These are phyloP conservation scores for Aquilaria agallochum DNA, from an alignment of 441 rosid species.

Conservation along the genomic window DNA sequence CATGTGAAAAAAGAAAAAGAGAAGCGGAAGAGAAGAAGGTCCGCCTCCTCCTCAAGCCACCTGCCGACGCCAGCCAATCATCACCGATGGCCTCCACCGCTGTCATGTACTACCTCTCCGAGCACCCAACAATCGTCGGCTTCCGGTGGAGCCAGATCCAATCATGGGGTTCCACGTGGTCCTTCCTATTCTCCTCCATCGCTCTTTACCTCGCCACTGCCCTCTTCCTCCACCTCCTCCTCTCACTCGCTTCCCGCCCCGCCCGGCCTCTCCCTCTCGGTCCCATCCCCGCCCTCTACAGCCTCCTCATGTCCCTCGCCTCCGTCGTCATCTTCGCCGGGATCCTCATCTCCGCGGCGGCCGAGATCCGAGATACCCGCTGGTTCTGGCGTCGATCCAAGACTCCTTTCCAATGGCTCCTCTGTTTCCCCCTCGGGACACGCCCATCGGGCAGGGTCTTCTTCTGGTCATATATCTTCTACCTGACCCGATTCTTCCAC, in stretches of 20 bases:
- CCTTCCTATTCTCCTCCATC: constrained; percentile 61
- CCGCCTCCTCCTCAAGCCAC: not conserved
- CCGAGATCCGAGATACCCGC: constrained; percentile 73
- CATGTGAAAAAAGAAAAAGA: not conserved
- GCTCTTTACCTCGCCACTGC: constrained; percentile 45
- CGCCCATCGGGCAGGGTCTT: constrained; percentile 92
- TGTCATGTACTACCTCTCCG: constrained; percentile 52
- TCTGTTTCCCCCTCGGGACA: constrained; percentile 85
- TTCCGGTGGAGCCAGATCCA: constrained; percentile 88
- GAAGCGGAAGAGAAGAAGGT: too few relatives aligned
- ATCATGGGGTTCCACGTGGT: constrained; percentile 90
- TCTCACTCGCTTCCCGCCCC: constrained; percentile 38
- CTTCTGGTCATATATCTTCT: constrained; percentile 89
- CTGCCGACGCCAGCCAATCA: not conserved
- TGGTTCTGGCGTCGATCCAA: constrained; percentile 77
- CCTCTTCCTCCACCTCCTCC: constrained; percentile 36
- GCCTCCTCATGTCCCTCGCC: constrained; percentile 60
- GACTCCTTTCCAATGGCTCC: constrained; percentile 84
- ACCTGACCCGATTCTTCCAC: constrained; percentile 76
- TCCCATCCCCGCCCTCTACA: constrained; percentile 65
- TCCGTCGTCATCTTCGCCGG: constrained; percentile 73
- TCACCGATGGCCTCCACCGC: constrained; percentile 19
- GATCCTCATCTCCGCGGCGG: constrained; percentile 62
- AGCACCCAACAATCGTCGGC: constrained; percentile 63
- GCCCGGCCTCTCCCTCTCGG: constrained; percentile 48